A percentile compares a stretch with the other conserved stretches of the same genome.
These are phyloP conservation scores for Verticillium nonalfalfae DNA, from an alignment of 2,329 filamentous ascomycete genomes.

Conservation along the genomic window DNA sequence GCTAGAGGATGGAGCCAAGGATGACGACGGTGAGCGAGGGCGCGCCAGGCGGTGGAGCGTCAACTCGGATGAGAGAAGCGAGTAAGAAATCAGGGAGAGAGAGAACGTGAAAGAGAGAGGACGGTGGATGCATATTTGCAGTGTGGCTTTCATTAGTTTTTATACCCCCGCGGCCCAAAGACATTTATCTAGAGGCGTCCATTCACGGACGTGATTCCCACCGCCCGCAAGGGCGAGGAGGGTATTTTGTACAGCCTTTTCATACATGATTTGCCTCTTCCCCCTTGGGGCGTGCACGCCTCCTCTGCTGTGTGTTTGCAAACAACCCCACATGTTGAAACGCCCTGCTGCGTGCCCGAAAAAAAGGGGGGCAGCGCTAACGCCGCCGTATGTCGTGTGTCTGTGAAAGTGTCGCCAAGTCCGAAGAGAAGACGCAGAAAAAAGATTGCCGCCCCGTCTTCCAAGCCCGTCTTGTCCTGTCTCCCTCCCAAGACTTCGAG, in stretches of 20 bases:
- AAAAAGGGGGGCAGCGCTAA: no score
- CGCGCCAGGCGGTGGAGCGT: conserved; percentile 1
- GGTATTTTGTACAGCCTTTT: not conserved
- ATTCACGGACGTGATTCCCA: not conserved
- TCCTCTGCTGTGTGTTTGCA: not conserved
- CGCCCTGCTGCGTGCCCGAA: no score
- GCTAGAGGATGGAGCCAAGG: not conserved
- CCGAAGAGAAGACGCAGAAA: no score
- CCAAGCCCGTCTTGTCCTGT: not conserved
- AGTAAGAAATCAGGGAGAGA: not conserved
- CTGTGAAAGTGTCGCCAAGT: no score
- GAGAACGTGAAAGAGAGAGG: not conserved
- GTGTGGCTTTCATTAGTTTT: not conserved
- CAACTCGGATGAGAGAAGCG: not conserved
- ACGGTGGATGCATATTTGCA: not conserved
- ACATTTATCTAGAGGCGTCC: not conserved
- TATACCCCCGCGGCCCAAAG: not conserved
- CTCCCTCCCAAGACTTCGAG: no score
- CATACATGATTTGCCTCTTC: not conserved
- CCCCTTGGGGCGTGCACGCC: not conserved
- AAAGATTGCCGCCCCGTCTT: not conserved
- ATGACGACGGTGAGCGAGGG: not conserved
- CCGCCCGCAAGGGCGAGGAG: not conserved
- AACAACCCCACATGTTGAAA: no score
- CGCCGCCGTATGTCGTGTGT: no score